Percentiles rank a stretch among this genome's conserved stretches.
These are phyloP conservation scores for Sanghuangporus sanghuang DNA, from an alignment of 1,284 basidiomycete genomes.

Conservation along the genomic window DNA sequence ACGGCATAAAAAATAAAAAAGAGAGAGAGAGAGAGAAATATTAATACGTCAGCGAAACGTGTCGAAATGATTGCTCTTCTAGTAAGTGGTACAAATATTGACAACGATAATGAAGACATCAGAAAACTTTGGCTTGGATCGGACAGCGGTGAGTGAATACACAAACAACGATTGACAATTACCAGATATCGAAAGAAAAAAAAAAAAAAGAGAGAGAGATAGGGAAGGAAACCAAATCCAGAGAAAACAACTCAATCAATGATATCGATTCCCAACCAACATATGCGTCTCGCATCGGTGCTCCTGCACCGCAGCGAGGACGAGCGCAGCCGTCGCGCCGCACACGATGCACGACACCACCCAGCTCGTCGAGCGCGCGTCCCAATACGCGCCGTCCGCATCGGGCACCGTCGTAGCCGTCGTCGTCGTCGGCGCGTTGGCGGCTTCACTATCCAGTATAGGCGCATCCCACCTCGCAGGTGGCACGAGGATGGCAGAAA, in stretches of 20 bases:
- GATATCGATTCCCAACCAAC: conserved; percentile 9
- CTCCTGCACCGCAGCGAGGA: conserved; percentile 10
- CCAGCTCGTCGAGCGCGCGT: conserved; percentile 10
- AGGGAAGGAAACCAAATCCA: neutral
- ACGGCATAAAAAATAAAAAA: neutral
- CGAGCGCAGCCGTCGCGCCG: conserved; percentile 11
- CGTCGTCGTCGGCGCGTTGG: neutral
- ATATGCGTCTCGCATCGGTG: neutral
- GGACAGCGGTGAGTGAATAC: too few species aligned
- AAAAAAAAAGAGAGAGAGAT: neutral
- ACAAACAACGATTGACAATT: neutral
- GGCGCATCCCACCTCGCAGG: conserved; percentile 1
- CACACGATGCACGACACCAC: conserved; percentile 15
- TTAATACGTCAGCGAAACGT: neutral
- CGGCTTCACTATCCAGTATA: neutral
- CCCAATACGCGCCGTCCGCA: neutral
- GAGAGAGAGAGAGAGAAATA: neutral
- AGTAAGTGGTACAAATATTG: too few species aligned
- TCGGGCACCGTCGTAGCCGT: neutral
- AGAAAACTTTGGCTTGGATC: too few species aligned
- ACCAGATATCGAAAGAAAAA: too few species aligned
- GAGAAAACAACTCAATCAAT: neutral
- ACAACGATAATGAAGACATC: too few species aligned
- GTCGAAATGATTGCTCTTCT: too few species aligned
- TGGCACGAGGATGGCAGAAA: neutral